Percentiles rank a stretch among this genome's conserved stretches.
phyloP scores from a whole-genome alignment of 1,284 basidiomycete genomes.

The Coriolopsis trogii region DNA sequence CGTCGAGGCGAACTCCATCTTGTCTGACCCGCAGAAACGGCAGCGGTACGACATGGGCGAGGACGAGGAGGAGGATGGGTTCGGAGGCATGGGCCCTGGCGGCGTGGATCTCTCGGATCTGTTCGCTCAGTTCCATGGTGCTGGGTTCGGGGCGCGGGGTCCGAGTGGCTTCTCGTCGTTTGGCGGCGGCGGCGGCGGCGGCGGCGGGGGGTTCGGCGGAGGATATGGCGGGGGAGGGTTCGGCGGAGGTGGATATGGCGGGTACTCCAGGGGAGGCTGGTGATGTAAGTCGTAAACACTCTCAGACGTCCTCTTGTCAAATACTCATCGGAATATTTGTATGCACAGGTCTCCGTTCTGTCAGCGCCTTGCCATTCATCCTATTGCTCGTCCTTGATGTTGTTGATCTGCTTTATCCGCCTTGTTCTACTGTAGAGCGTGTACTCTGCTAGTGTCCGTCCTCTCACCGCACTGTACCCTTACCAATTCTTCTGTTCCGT shows the following conservation, averaged over 20 bases:
- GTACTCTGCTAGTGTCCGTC: constrained; percentile 9
- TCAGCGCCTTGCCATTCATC: not conserved
- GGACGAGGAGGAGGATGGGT: constrained; percentile 69
- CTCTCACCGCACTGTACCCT: constrained; percentile 5
- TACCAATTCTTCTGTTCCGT: no score
- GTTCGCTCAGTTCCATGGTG: constrained; percentile 61
- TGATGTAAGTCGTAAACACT: not conserved
- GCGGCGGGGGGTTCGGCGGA: constrained; percentile 7
- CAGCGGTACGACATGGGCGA: constrained; percentile 78
- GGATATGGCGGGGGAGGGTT: constrained; percentile 2
- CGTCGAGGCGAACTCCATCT: constrained; percentile 73
- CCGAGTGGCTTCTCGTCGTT: constrained; percentile 28
- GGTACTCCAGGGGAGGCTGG: constrained; percentile 9
- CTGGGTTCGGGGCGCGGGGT: constrained; percentile 10
- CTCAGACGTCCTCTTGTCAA: not conserved
- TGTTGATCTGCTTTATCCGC: not conserved
- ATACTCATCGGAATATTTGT: not conserved
- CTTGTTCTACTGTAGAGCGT: constrained; percentile 18
- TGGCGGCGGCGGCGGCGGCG: constrained; percentile 19
- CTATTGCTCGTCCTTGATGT: not conserved
- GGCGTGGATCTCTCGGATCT: constrained; percentile 62
- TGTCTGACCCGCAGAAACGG: constrained; percentile 71
- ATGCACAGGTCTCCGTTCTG: not conserved
- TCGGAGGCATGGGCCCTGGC: constrained; percentile 44
- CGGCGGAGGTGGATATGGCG: constrained; percentile 3